These are phyloP conservation scores for Sonneratia caseolaris DNA, from an alignment of 345 rosid genomes.

Conservation along the genomic window DNA sequence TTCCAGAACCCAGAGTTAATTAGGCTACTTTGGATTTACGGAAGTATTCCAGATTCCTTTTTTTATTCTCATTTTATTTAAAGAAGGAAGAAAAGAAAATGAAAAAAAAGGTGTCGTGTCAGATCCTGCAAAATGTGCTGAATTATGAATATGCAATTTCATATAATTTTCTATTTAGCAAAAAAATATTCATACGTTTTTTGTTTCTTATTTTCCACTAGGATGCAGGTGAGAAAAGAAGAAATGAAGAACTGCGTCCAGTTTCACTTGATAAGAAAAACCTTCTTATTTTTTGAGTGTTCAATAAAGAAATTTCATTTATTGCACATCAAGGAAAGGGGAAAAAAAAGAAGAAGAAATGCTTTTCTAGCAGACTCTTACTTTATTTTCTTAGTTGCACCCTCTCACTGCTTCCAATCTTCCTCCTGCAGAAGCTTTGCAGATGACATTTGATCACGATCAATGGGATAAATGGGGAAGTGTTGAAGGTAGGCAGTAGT, in stretches of 20 bases:
- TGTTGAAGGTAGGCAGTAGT: constrained; percentile 45
- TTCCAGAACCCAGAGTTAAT: neutral
- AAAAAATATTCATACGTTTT: too few relatives aligned
- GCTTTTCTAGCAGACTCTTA: neutral
- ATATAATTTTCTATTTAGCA: neutral
- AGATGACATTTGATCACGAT: constrained; percentile 42
- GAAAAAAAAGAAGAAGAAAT: neutral
- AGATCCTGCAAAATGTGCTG: neutral
- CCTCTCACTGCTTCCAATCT: neutral
- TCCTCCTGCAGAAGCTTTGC: constrained; percentile 59
- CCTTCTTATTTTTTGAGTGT: too few relatives aligned
- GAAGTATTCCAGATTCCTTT: neutral
- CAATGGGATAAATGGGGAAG: constrained; percentile 37
- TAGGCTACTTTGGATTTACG: too few relatives aligned
- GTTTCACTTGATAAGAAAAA: too few relatives aligned
- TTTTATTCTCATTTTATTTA: neutral
- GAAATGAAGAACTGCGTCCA: neutral
- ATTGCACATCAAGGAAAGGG: too few relatives aligned
- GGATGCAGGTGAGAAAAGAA: neutral
- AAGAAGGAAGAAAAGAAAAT: neutral
- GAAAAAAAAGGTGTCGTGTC: neutral
- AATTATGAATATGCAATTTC: neutral
- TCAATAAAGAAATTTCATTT: too few relatives aligned
- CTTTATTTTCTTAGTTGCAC: neutral
- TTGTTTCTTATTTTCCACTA: neutral